Conservation (phyloP, 257 asterid genomes). For the Solanum neorickii region DNA sequence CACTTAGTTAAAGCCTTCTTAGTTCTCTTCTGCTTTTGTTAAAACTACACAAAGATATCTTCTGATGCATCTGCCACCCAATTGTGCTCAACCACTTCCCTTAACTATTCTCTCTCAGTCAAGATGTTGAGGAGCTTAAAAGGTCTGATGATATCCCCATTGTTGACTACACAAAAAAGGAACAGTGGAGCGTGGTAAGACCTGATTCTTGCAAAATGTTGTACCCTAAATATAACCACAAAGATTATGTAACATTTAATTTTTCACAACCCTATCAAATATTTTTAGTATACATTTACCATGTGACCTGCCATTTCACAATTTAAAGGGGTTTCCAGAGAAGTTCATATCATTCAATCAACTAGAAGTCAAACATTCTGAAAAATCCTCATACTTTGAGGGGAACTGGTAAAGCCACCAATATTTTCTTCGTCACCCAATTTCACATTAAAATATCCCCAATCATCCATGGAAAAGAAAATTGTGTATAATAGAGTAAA, state of each 20-base stretch:
- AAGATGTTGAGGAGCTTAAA: not conserved
- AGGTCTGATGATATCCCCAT: not conserved
- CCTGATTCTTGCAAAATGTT: no score
- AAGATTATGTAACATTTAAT: no score
- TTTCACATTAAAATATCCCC: not conserved
- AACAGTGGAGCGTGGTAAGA: not conserved
- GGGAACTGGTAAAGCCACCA: not conserved
- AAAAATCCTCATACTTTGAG: not conserved
- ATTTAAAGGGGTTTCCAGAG: not conserved
- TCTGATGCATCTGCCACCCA: not conserved
- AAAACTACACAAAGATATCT: not conserved
- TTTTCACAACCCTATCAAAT: not conserved
- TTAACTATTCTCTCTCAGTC: not conserved
- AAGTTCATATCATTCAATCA: no score
- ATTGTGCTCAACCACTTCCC: not conserved
- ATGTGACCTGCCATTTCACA: not conserved
- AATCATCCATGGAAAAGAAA: not conserved
- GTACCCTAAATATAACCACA: not conserved
- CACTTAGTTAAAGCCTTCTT: not conserved
- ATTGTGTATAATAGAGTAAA: no score
- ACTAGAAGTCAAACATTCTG: not conserved
- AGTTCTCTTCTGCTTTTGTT: not conserved
- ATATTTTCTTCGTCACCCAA: not conserved
- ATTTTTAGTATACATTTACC: not conserved
- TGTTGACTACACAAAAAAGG: not conserved